A percentile compares a stretch with the other conserved stretches of the same genome.
phyloP scores from a whole-genome alignment of 805 yeast genomes.

The Priceomyces medius region DNA sequence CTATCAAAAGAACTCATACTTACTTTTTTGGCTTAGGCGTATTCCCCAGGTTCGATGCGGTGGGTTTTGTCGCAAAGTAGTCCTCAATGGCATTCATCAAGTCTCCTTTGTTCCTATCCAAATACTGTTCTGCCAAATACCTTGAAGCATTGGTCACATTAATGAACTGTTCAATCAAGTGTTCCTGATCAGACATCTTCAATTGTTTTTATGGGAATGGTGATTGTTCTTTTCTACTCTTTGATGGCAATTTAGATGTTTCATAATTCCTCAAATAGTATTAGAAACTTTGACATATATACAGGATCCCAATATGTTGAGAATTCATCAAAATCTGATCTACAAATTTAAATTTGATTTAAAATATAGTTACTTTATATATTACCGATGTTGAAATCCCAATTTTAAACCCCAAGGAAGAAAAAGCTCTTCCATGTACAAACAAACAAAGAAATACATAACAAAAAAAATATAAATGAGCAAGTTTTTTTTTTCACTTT shows the following conservation, averaged over 20 bases:
- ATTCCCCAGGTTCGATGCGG: background rate
- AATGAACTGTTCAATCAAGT: constrained; percentile 33
- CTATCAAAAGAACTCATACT: constrained; percentile 3
- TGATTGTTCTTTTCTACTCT: background rate
- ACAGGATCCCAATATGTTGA: no score
- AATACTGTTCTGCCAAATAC: constrained; percentile 40
- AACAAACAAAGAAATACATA: constrained; percentile 10
- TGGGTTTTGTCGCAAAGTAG: constrained; percentile 26
- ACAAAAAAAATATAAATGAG: background rate
- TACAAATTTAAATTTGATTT: background rate
- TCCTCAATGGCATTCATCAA: constrained; percentile 43
- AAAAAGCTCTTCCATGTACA: constrained; percentile 13
- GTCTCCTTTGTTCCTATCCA: constrained; percentile 35
- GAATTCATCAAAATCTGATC: background rate
- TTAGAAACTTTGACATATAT: background rate
- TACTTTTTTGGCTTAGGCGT: constrained; percentile 7
- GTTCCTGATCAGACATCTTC: constrained; percentile 18
- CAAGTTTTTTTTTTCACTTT: background rate
- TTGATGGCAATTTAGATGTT: background rate
- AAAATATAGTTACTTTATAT: constrained; percentile 6
- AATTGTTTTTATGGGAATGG: background rate
- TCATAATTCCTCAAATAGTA: background rate
- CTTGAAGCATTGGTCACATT: constrained; percentile 34
- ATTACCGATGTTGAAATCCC: constrained; percentile 53
- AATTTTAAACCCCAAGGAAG: constrained; percentile 35